These are phyloP conservation scores for Aspergillus ochraceoroseus DNA, from an alignment of 2,329 filamentous ascomycete genomes.

Conservation along the genomic window DNA sequence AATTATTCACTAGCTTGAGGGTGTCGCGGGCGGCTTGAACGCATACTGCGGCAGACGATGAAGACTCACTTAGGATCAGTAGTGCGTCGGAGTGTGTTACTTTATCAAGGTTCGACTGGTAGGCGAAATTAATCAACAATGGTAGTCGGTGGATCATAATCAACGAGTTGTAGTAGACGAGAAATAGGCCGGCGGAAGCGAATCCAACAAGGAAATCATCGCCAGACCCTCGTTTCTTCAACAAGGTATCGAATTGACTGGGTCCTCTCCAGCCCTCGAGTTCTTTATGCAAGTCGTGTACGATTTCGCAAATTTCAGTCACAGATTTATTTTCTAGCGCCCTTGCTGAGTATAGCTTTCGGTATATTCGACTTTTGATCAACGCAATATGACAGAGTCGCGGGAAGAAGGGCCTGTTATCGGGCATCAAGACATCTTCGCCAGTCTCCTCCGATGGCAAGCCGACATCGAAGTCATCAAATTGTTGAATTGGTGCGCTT, in stretches of 20 bases:
- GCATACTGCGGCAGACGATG: conserved; percentile 79
- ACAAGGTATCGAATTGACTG: conserved; percentile 81
- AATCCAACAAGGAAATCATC: conserved; percentile 82
- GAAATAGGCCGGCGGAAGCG: conserved; percentile 84
- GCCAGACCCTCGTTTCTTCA: conserved; percentile 82
- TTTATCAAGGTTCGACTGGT: conserved; percentile 76
- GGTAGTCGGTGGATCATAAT: conserved; percentile 97
- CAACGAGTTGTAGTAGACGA: conserved; percentile 92
- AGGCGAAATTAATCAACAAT: conserved; percentile 85
- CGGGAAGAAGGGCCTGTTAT: conserved; percentile 89
- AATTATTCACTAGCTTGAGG: conserved; percentile 85
- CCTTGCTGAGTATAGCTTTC: conserved; percentile 78
- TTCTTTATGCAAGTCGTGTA: conserved; percentile 78
- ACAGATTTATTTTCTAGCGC: conserved; percentile 73
- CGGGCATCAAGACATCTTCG: conserved; percentile 75
- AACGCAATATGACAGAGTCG: conserved; percentile 82
- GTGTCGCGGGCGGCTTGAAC: conserved; percentile 85
- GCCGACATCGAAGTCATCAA: conserved; percentile 85
- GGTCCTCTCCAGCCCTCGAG: conserved; percentile 88
- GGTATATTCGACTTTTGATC: conserved; percentile 89
- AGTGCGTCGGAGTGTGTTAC: conserved; percentile 35
- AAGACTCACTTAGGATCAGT: conserved; percentile 79
- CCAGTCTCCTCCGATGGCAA: conserved; percentile 82
- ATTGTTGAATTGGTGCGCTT: conserved; percentile 62
- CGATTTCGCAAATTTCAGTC: conserved; percentile 81